A percentile compares a stretch with the other conserved stretches of the same genome.
Evolutionary conservation across 768 basidiomycete genomes (phyloP).

Genomic region (Boletus fagicola): DNA sequence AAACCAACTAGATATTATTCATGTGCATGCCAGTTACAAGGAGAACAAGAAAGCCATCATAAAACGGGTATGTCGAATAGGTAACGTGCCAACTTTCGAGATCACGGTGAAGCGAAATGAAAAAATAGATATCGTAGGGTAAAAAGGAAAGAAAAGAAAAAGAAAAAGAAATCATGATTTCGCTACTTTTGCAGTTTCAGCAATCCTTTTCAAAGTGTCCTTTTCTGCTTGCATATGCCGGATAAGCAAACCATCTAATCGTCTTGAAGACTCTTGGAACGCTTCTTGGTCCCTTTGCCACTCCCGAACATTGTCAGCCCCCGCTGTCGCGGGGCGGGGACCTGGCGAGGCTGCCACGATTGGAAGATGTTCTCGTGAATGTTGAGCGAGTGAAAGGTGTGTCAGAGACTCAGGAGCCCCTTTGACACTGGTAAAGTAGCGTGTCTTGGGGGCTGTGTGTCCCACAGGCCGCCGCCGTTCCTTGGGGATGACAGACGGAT

Average conservation of each 20-base stretch:
- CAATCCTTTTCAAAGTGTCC: conserved; percentile 76
- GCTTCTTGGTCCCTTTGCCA: conserved; percentile 34
- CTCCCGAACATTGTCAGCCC: conserved; percentile 24
- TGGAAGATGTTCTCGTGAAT: conserved; percentile 42
- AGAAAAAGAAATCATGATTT: conserved; percentile 19
- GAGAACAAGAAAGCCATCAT: conserved; percentile 17
- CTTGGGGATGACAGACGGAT: conserved; percentile 31
- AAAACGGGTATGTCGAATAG: conserved; percentile 28
- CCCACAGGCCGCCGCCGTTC: conserved; percentile 51
- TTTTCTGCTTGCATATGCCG: conserved; percentile 84
- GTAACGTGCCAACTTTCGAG: conserved; percentile 13
- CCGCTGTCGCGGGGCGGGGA: conserved; percentile 17
- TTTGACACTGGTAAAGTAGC: conserved; percentile 50
- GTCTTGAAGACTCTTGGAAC: conserved; percentile 57
- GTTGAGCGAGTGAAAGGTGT: conserved; percentile 36
- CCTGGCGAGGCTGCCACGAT: conserved; percentile 9
- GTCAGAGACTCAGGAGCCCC: conserved; percentile 32
- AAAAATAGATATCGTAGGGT: conserved; percentile 13
- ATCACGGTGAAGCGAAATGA: conserved; percentile 1
- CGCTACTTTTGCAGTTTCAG: conserved; percentile 43
- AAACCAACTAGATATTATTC: conserved; percentile 19
- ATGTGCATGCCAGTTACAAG: conserved; percentile 31
- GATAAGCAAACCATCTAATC: conserved; percentile 75
- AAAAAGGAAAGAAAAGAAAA: conserved; percentile 5
- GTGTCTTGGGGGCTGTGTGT: conserved; percentile 43